Evolutionary conservation across 208 protist species (phyloP), one percentile per base, ranked within the genome.

Genomic region (Tritrichomonas musculus): DNA sequence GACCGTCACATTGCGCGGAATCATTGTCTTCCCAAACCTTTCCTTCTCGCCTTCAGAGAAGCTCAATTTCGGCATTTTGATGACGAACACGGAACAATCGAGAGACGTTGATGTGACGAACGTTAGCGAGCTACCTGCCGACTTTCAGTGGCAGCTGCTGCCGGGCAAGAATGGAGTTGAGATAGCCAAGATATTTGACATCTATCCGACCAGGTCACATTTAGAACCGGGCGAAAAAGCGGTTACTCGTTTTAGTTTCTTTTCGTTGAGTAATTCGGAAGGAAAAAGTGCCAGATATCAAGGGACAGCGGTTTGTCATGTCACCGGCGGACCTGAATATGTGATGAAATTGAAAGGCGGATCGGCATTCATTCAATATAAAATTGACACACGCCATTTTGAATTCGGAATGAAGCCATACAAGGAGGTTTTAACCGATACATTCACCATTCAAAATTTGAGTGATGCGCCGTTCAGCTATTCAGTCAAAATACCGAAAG

Each of bases 241-340:
- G 9, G 47, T 47, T 41, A 49, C 41, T 1, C 77, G 44, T 39
- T 53, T 88, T 57, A 53, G 41, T 57, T 88, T 88, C 47, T 88
- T 88, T 30, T 53, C 77, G 17, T 27, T 53, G 44, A 88, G 44
- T 44, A 36, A 57, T 88, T 53, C 47, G 5, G 47, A 88, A 57
- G 77, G 77, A 57, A 53, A 49, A 88, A 53, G 41, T 4, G 47
- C 77, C 20, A 57, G 17, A 57, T 88, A 44, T 30, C 20, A 53
- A 57, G 77, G 47, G 5, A 88, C 20, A 57, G 77, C 77, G 33
- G 47, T 88, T 20, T 88, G 77, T 39, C 77, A 88, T 57, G 77
- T 88, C 11, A 88, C 39, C 22, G 77, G 77, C 20, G 77, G 77
- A 11, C 77, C 77, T 60, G 77, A 88, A n/a, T 88, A 88, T 39